Evolutionary conservation across 257 asterid species (phyloP), one percentile per base, ranked within the genome.

Genomic region (Ehretia macrophylla): DNA sequence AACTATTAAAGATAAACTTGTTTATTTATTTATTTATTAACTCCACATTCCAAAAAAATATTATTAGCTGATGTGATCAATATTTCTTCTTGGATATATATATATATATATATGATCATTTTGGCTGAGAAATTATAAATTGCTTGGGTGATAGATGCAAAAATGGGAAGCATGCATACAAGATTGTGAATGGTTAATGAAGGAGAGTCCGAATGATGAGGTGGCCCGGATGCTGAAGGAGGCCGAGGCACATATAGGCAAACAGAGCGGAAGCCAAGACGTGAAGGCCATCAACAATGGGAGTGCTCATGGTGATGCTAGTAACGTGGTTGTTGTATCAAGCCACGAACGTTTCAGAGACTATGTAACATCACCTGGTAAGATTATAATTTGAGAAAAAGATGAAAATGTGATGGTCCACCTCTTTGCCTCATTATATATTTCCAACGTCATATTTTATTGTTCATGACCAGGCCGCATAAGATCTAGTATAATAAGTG

Each of bases 181-280:
- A 63, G 90, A 83, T 45, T 83, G 77, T 61, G 81, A 80, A 63
- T 59, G 75, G 63, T 37, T 83, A 58, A 53, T 72, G n/a, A 73
- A 56, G 54, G 83, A 80, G 64, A 73, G 59, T 61, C 76, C 83
- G 8, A 75, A 67, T 4, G 69, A 77, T 17, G 86, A 81, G 62
- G 81, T 65, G 13, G 69, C 32, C 0, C 55, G 58, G 58, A 23
- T 81, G 60, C 47, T 75, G 63, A 68, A 61, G 18, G 78, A 72
- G 69, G 88, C 58, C 57, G 37, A 12, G 38, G 2, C 57, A 52
- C 38, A 21, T 0, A 21, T 53, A 1, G 17, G 14, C 56, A 49
- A 51, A 59, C 46, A 13, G 17, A 27, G 51, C 14, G 62, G 64
- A 27, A 56, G 60, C 22, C 59, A 10, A 60, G 35, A 27, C 68